Percentiles rank a stretch among this genome's conserved stretches.
Conservation (phyloP, 495 filamentous ascomycete species). For the Xylona heveae region DNA sequence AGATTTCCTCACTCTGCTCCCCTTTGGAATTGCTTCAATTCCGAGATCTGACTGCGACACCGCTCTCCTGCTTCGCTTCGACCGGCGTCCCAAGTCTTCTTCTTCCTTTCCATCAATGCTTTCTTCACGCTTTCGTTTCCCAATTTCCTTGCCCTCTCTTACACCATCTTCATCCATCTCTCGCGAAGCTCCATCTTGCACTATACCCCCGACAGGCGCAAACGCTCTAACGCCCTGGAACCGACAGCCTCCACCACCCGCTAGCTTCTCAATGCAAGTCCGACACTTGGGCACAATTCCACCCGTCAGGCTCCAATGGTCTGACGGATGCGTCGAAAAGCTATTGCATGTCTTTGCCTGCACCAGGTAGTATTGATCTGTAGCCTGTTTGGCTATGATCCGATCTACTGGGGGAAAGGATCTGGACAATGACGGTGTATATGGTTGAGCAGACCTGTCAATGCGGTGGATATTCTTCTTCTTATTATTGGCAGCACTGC, state of each 20-base stretch:
- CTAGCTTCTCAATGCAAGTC: conserved; percentile 10
- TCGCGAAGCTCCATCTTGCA: too few species aligned
- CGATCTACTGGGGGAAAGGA: background rate
- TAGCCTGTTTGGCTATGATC: background rate
- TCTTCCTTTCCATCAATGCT: too few species aligned
- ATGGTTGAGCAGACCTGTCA: too few species aligned
- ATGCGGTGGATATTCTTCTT: too few species aligned
- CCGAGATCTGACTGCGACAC: too few species aligned
- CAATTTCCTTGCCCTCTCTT: background rate
- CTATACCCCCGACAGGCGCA: too few species aligned
- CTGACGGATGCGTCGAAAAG: background rate
- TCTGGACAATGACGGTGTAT: too few species aligned
- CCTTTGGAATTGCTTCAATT: conserved; percentile 1
- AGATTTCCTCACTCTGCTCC: background rate
- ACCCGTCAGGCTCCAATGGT: conserved; percentile 1
- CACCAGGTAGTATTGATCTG: conserved; percentile 1
- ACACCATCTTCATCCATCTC: conserved; percentile 1
- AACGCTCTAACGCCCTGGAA: conserved; percentile 10
- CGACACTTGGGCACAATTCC: conserved; percentile 7
- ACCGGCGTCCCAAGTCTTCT: too few species aligned
- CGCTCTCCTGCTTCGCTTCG: too few species aligned
- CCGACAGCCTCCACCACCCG: conserved; percentile 8
- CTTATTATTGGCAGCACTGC: too few species aligned
- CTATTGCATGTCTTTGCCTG: background rate
- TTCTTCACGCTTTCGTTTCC: too few species aligned